Evolutionary conservation across 1,139 yeast species (phyloP), one percentile per base, ranked within the genome.

Genomic region (Zygotorulaspora mrakii): DNA sequence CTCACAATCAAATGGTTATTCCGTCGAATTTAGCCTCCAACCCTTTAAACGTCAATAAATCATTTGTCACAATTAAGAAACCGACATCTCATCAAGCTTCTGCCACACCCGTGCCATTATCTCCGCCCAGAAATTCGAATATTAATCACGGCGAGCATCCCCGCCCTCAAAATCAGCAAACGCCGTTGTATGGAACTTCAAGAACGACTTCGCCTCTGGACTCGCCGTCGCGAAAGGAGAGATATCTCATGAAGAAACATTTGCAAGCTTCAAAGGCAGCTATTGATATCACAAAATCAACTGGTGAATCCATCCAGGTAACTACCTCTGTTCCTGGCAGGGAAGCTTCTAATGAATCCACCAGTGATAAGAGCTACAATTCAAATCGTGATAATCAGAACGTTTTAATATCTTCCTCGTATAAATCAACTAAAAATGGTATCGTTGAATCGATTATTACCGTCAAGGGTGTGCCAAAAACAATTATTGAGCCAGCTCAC

Each of bases 361-460:
- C 5, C 14, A 9, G 31, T 5, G 21, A 31, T 17, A 13, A 24
- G 18, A 25, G 13, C 22, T 27, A 22, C 11, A 14, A 17, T 17
- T 30, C 35, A 7, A 17, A 17, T 12, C 34, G 34, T 7, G 34
- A 31, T 13, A 21, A 13, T 12, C 25, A 31, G n/a, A 35, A 35
- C 30, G 38, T 34, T 11, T 30, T 39, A 33, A 35, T 54, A 20
- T 52, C 57, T 4, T 52, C 59, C 4, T 53, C 55, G 17, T 54
- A 50, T 39, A 49, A 52, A 35, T 43, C 53, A 10, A 52, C 56
- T 27, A 51, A 47, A 24, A 55, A 56, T 31, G 91, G 94, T 3
- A 81, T 87, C 42, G 76, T 85, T 45, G 96, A 88, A 62, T 79
- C 85, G 31, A 82, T 87, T n/a, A 78, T 87, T 25, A 84, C 82